Percentiles rank a stretch among this genome's conserved stretches.
Conservation (phyloP, 257 asterid species). For the Salvia splendens region DNA sequence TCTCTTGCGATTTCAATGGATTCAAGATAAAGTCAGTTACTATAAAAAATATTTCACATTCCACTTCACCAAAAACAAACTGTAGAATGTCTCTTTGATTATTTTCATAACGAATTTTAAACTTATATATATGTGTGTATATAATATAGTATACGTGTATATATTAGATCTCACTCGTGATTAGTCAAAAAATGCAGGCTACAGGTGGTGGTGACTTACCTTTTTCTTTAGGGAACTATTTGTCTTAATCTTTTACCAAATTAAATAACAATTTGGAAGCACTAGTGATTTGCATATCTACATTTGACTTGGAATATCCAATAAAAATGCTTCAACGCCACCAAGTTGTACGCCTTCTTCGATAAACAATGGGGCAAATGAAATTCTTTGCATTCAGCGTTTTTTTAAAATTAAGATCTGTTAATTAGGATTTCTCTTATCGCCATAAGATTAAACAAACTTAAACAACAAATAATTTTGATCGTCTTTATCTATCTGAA, state of each 20-base stretch:
- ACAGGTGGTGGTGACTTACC: neutral
- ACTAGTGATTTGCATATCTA: slow-evolving; percentile 35
- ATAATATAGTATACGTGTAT: neutral
- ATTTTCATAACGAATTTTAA: too few relatives aligned
- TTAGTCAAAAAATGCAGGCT: slow-evolving; percentile 24
- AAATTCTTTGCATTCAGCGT: slow-evolving; percentile 32
- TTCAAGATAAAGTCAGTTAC: too few relatives aligned
- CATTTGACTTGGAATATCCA: slow-evolving; percentile 43
- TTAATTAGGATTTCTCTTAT: neutral
- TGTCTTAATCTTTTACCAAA: slow-evolving; percentile 8
- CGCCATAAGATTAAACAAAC: neutral
- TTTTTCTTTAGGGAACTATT: neutral
- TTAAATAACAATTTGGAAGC: slow-evolving; percentile 35
- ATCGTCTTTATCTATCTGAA: too few relatives aligned
- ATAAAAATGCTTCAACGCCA: slow-evolving; percentile 35
- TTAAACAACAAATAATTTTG: neutral
- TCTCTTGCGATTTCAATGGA: too few relatives aligned
- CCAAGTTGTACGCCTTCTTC: slow-evolving; percentile 32
- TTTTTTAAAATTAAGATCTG: slow-evolving; percentile 30
- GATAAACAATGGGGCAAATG: slow-evolving; percentile 30
- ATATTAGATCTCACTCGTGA: neutral
- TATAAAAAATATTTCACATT: too few relatives aligned
- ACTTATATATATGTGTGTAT: too few relatives aligned
- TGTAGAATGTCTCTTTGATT: too few relatives aligned
- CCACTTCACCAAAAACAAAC: too few relatives aligned